phyloP scores from a whole-genome alignment of 2,329 filamentous ascomycete genomes.

The Aureobasidium lini region DNA sequence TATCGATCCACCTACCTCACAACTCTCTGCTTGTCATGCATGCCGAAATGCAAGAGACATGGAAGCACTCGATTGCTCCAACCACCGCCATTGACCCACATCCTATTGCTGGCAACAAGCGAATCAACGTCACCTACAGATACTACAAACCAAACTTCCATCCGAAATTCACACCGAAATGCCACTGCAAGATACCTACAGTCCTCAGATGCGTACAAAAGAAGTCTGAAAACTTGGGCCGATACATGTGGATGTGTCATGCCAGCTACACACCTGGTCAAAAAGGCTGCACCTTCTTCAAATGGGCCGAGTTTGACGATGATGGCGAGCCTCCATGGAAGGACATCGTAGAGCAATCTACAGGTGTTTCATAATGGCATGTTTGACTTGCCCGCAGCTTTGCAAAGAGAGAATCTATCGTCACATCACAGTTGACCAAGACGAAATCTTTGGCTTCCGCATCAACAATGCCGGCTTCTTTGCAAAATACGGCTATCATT shows the following conservation, averaged over 20 bases:
- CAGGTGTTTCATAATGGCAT: background rate
- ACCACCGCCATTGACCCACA: conserved; percentile 74
- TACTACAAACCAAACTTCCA: conserved; percentile 73
- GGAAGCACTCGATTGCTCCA: conserved; percentile 82
- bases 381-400: background rate
- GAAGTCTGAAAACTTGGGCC: conserved; percentile 66
- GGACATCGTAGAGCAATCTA: background rate
- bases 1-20: conserved; percentile 87
- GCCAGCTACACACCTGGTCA: conserved; percentile 61
- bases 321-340: conserved; percentile 71
- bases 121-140: conserved; percentile 92
- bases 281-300: conserved; percentile 64
- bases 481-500: background rate
- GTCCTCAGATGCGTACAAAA: conserved; percentile 71
- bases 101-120: conserved; percentile 66
- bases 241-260: conserved; percentile 94
- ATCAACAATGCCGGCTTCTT: background rate
- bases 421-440: background rate
- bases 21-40: conserved; percentile 95
- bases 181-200: conserved; percentile 62
- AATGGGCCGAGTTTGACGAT: conserved; percentile 81
- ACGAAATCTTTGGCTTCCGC: background rate
- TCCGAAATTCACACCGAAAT: conserved; percentile 69
- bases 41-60: conserved; percentile 94
- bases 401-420: background rate